These are phyloP conservation scores for Gynostemma pentaphyllum DNA, from an alignment of 306 rosid genomes.

Conservation along the genomic window DNA sequence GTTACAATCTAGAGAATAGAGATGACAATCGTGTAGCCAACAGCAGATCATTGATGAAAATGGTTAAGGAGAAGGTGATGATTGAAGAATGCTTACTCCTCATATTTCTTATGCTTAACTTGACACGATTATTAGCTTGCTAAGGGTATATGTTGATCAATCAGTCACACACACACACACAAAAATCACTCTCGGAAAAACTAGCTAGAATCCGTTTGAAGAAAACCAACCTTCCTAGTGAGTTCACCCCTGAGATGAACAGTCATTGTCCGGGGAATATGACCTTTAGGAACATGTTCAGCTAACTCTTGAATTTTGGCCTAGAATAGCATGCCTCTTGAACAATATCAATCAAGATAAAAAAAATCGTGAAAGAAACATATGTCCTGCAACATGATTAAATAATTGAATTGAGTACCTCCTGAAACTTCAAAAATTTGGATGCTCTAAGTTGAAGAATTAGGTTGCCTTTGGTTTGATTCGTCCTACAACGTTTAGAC, in stretches of 20 bases:
- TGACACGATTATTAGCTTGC: constrained; percentile 7
- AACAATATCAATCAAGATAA: constrained; percentile 3
- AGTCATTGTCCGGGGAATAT: constrained; percentile 91
- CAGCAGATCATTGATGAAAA: background rate
- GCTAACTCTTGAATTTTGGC: constrained; percentile 95
- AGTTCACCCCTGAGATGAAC: constrained; percentile 97
- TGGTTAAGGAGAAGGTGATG: background rate
- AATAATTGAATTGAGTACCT: constrained; percentile 36
- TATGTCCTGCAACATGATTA: background rate
- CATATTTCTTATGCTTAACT: constrained; percentile 95
- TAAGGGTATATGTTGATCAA: background rate
- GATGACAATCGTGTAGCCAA: background rate
- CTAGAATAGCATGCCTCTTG: constrained; percentile 15
- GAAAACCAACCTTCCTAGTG: constrained; percentile 72
- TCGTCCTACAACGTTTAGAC: constrained; percentile 58
- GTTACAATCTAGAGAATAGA: too few relatives aligned
- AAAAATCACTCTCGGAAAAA: background rate
- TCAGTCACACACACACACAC: background rate
- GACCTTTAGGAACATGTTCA: constrained; percentile 98
- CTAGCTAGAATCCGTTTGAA: constrained; percentile 14
- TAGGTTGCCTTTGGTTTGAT: constrained; percentile 63
- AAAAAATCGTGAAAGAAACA: constrained; percentile 10
- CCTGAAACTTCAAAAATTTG: constrained; percentile 94
- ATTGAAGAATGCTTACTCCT: constrained; percentile 56
- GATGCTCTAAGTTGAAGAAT: constrained; percentile 95